A percentile compares a stretch with the other conserved stretches of the same genome.
Conservation (phyloP, 345 rosid species). For the Pugionium dolabratum region DNA sequence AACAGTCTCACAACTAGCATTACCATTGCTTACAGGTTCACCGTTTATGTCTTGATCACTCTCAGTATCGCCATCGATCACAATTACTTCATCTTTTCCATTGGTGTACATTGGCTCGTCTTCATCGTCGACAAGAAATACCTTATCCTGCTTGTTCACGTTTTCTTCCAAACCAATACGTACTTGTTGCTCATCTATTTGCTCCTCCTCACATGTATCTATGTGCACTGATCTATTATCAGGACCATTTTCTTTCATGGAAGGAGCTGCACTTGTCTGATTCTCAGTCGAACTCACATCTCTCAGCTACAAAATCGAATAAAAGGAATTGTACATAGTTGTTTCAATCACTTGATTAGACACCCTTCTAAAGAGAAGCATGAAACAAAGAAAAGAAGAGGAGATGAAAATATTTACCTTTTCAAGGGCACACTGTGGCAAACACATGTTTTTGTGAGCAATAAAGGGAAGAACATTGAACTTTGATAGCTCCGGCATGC, state of each 20-base stretch:
- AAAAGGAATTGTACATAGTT: background rate
- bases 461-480: constrained; percentile 39
- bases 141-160: constrained; percentile 12
- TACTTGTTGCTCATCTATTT: constrained; percentile 23
- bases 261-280: constrained; percentile 24
- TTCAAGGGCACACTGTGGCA: constrained; percentile 36
- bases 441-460: constrained; percentile 38
- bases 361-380: background rate
- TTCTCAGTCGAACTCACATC: constrained; percentile 26
- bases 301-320: constrained; percentile 26
- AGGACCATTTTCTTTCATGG: constrained; percentile 14
- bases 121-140: constrained; percentile 18
- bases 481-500: constrained; percentile 36
- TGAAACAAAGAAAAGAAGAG: background rate
- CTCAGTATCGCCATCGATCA: constrained; percentile 13
- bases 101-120: constrained; percentile 25
- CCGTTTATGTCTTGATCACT: background rate
- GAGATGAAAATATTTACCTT: constrained; percentile 19
- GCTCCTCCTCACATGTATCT: constrained; percentile 28
- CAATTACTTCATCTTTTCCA: constrained; percentile 11
- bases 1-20: background rate
- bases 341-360: background rate
- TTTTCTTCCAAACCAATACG: constrained; percentile 19
- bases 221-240: constrained; percentile 17
- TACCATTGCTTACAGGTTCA: constrained; percentile 2